A percentile compares a stretch with the other conserved stretches of the same genome.
These are phyloP conservation scores for Ceratobasidium sp. DNA, from an alignment of 1,284 basidiomycete species.

Conservation along the genomic window DNA sequence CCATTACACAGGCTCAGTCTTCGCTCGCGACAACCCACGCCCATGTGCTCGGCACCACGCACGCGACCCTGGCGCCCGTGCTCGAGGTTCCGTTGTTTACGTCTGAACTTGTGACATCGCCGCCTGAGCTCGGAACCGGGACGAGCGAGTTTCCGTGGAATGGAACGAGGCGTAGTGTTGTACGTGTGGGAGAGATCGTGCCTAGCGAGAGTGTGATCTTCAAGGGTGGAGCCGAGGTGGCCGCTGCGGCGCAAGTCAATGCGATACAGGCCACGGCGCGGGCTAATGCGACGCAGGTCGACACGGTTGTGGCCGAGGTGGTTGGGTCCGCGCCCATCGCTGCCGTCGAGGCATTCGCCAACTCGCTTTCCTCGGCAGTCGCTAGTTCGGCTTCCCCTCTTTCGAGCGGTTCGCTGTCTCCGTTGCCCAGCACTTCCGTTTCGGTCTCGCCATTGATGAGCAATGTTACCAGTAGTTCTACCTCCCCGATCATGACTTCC, in stretches of 20 bases:
- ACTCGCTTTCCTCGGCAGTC: constrained; percentile 6
- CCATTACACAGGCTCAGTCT: constrained; percentile 14
- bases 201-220: constrained; percentile 12
- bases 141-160: constrained; percentile 25
- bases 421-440: neutral
- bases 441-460: constrained; percentile 29
- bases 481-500: constrained; percentile 23
- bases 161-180: neutral
- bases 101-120: constrained; percentile 15
- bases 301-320: constrained; percentile 10
- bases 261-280: neutral
- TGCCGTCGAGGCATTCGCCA: neutral
- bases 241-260: constrained; percentile 6
- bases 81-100: constrained; percentile 23
- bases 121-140: neutral
- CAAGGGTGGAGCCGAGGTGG: constrained; percentile 20
- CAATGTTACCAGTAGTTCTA: constrained; percentile 8
- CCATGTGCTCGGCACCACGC: neutral
- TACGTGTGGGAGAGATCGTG: constrained; percentile 20
- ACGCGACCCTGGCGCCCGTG: constrained; percentile 16
- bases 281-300: neutral
- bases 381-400: constrained; percentile 12
- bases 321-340: neutral
- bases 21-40: neutral
- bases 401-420: constrained; percentile 27